Base-by-base conservation (phyloP, 306 rosid genomes). In the Medicago truncatula region DNA sequence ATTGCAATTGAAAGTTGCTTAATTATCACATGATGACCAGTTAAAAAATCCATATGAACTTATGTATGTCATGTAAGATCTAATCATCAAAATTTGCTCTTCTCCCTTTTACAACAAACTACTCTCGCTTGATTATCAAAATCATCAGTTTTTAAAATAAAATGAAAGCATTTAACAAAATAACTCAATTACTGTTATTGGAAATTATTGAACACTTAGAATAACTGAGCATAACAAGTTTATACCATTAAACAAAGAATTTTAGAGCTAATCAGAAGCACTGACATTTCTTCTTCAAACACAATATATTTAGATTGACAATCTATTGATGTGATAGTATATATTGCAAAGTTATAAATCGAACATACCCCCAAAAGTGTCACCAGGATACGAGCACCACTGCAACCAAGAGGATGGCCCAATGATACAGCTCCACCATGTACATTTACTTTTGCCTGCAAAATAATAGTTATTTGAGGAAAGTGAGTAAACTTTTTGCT, bases 381-480 rank as follows among this genome's bases (percentile, higher is more conserved):
- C 84, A 90, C 99, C 82, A 96, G 80, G 82, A 96, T 90, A 69
- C 99, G 98, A 21, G 99, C 99, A 49, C 99, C 99, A 36, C 99
- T 96, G 83, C 99, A 96, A 61, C 99, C 99, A n/a, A 96, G 92
- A 82, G 99, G 99, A 78, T 96, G 99, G 68, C 99, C 99, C 89
- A 96, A 82, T 1, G 96, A 80, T 65, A 96, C 99, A 14, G 97
- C 96, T 80, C 99, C 99, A 79, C 99, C 99, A 56, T 92, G 95
- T 58, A 92, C 91, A 25, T 96, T 96, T 25, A 92, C 96, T 66
- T 87, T 96, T 54, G 85, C 93, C 98, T 93, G 89, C 53, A 82
- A 70, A 71, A 66, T 38, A 46, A 71, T 23, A 31, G 28, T 28
- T 64, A 73, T 40, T 16, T 83, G 66, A 76, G 77, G 16, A 0